These are phyloP conservation scores for Pyricularia grisea DNA, from an alignment of 2,329 filamentous ascomycete species.

Conservation along the genomic window DNA sequence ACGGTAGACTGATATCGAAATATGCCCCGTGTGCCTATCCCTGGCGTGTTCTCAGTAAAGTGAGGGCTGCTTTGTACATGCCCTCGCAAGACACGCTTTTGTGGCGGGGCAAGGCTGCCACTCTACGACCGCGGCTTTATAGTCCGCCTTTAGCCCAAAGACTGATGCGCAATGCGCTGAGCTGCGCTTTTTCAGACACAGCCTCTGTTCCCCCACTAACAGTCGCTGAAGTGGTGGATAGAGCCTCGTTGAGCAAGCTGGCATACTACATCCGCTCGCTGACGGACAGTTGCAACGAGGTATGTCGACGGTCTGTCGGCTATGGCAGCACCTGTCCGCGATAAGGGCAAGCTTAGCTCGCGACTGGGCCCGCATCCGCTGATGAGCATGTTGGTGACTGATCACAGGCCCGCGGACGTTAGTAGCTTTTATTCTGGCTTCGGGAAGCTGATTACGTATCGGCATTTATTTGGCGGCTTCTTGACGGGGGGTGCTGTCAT, in stretches of 20 bases:
- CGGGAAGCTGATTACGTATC: slow-evolving; percentile 20
- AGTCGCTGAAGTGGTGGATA: slow-evolving; percentile 22
- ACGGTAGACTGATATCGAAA: slow-evolving; percentile 28
- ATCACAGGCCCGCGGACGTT: slow-evolving; percentile 23
- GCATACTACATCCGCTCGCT: slow-evolving; percentile 26
- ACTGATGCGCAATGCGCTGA: slow-evolving; percentile 24
- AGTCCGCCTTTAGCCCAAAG: slow-evolving; percentile 19
- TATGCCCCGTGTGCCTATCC: slow-evolving; percentile 28
- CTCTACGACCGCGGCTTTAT: slow-evolving; percentile 25
- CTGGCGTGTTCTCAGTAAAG: slow-evolving; percentile 23
- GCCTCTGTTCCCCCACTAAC: slow-evolving; percentile 17
- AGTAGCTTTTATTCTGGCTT: slow-evolving; percentile 25
- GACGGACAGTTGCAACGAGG: slow-evolving; percentile 22
- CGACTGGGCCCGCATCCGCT: slow-evolving; percentile 25
- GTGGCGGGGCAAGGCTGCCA: slow-evolving; percentile 25
- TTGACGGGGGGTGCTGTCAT: background rate
- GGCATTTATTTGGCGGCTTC: slow-evolving; percentile 17
- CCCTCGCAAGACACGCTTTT: slow-evolving; percentile 15
- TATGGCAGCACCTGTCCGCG: slow-evolving; percentile 22
- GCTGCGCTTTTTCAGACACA: slow-evolving; percentile 14
- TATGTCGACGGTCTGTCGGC: slow-evolving; percentile 18
- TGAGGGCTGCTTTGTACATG: slow-evolving; percentile 21
- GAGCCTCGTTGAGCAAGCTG: slow-evolving; percentile 20
- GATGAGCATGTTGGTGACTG: slow-evolving; percentile 23
- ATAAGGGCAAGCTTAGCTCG: slow-evolving; percentile 24